Percentiles rank a stretch among this genome's conserved stretches.
phyloP scores from a whole-genome alignment of 1,284 basidiomycete species.

The Microbotryum lychnidis-dioicae region DNA sequence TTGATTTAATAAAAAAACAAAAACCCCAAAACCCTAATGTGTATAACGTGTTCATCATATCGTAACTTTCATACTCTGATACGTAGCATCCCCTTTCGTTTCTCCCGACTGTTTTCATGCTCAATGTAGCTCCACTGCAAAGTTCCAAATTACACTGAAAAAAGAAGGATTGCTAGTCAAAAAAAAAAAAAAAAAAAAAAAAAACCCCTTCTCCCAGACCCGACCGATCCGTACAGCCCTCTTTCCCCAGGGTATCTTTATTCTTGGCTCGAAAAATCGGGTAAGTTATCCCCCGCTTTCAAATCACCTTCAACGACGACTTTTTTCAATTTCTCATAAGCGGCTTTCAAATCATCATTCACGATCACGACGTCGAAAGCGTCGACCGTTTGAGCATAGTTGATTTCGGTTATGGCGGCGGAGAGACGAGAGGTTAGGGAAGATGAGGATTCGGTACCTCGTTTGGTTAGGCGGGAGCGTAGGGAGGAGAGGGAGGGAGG shows the following conservation, averaged over 20 bases:
- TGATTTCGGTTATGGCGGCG: slow-evolving; percentile 74
- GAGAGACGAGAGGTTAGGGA: slow-evolving; percentile 67
- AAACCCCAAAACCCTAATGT: too few relatives aligned
- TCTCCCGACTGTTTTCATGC: too few relatives aligned
- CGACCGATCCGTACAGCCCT: too few relatives aligned
- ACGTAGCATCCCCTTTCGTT: too few relatives aligned
- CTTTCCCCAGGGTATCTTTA: background rate
- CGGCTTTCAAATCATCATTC: slow-evolving; percentile 80
- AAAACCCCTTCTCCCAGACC: too few relatives aligned
- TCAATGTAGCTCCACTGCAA: too few relatives aligned
- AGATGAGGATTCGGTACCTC: slow-evolving; percentile 77
- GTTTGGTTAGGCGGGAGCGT: slow-evolving; percentile 58
- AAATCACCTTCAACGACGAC: slow-evolving; percentile 44
- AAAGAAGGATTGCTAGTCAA: too few relatives aligned
- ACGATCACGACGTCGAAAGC: slow-evolving; percentile 79
- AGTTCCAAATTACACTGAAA: too few relatives aligned
- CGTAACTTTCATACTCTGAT: too few relatives aligned
- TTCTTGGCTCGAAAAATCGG: slow-evolving; percentile 13
- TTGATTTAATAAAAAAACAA: too few relatives aligned
- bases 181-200: too few relatives aligned
- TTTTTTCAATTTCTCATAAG: slow-evolving; percentile 58
- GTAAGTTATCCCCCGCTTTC: slow-evolving; percentile 19
- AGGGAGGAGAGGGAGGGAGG: slow-evolving; percentile 70
- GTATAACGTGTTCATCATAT: too few relatives aligned
- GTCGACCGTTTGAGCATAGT: slow-evolving; percentile 61